Percentiles rank a stretch among this genome's conserved stretches.
phyloP scores from a whole-genome alignment of 495 filamentous ascomycete genomes.

The Jackrogersella minutella region DNA sequence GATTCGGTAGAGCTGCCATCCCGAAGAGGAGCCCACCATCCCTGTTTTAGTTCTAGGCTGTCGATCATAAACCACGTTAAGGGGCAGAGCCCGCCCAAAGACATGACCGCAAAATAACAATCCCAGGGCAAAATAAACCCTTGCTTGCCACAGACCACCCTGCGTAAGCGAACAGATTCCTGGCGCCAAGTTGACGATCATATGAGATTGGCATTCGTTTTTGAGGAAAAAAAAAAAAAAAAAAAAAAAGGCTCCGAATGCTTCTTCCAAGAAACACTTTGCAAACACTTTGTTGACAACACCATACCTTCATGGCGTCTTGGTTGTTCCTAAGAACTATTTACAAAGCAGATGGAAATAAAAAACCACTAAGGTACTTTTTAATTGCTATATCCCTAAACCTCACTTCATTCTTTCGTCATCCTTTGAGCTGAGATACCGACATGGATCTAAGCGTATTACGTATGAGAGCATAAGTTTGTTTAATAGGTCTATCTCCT shows the following conservation, averaged over 20 bases:
- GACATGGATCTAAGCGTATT: slow-evolving; percentile 20
- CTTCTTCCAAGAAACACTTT: slow-evolving; percentile 29
- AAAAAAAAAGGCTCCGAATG: slow-evolving; percentile 32
- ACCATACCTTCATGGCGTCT: too few relatives aligned
- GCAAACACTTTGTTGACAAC: too few relatives aligned
- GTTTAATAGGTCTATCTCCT: slow-evolving; percentile 42
- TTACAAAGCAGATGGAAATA: neutral
- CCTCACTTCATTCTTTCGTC: neutral
- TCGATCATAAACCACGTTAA: slow-evolving; percentile 38
- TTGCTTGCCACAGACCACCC: slow-evolving; percentile 30
- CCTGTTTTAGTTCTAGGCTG: slow-evolving; percentile 35
- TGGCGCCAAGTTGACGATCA: slow-evolving; percentile 40
- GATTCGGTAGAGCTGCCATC: slow-evolving; percentile 26
- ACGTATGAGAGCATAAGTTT: slow-evolving; percentile 38
- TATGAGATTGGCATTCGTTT: slow-evolving; percentile 43
- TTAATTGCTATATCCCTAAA: neutral
- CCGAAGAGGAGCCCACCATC: slow-evolving; percentile 27
- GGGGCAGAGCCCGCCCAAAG: slow-evolving; percentile 19
- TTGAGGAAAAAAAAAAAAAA: slow-evolving; percentile 23
- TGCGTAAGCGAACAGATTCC: slow-evolving; percentile 39
- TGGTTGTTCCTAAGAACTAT: too few relatives aligned
- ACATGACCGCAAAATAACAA: slow-evolving; percentile 21
- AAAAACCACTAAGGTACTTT: neutral
- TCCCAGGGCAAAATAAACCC: slow-evolving; percentile 36
- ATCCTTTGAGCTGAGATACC: neutral